Percentiles rank a stretch among this genome's conserved stretches.
These are phyloP conservation scores for Pseudevernia furfuracea DNA, from an alignment of 495 filamentous ascomycete species.

Conservation along the genomic window DNA sequence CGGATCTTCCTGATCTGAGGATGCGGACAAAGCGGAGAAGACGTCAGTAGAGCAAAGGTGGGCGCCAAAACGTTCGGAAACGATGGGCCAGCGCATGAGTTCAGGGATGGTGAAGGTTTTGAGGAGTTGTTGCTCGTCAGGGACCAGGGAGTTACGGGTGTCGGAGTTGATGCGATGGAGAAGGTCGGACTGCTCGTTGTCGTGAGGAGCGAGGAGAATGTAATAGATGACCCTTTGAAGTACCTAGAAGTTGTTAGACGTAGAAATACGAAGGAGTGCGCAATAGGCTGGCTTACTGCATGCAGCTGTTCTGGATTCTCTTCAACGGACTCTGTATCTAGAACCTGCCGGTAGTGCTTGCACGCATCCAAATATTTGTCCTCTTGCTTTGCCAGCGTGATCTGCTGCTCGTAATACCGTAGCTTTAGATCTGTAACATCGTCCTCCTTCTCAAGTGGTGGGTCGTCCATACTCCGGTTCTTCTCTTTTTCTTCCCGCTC, in stretches of 20 bases:
- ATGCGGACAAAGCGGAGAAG: conserved; percentile 48
- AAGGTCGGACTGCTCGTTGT: conserved; percentile 97
- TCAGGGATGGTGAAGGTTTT: conserved; percentile 93
- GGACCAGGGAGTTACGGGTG: conserved; percentile 56
- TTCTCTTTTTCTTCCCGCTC: conserved; percentile 73
- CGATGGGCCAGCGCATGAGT: conserved; percentile 95
- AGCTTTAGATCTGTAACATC: conserved; percentile 96
- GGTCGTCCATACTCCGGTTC: conserved; percentile 59
- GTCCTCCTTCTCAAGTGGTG: conserved; percentile 68
- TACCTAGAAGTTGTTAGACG: conserved; percentile 41
- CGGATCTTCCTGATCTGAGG: conserved; percentile 45
- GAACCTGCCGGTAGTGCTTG: conserved; percentile 92
- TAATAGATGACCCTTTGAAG: conserved; percentile 95
- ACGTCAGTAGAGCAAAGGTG: conserved; percentile 88
- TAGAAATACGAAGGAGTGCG: not conserved
- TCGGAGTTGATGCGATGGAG: conserved; percentile 79
- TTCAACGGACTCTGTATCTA: conserved; percentile 91
- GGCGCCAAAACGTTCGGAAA: conserved; percentile 75
- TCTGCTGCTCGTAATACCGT: conserved; percentile 93
- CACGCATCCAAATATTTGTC: conserved; percentile 93
- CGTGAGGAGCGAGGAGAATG: conserved; percentile 90
- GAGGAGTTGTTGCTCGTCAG: conserved; percentile 69
- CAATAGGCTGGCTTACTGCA: conserved; percentile 50
- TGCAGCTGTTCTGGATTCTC: conserved; percentile 77
- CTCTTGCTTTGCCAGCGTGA: conserved; percentile 88